Evolutionary conservation across 2,329 filamentous ascomycete species (phyloP), one percentile per base, ranked within the genome.

Genomic region (Madurella mycetomatis): DNA sequence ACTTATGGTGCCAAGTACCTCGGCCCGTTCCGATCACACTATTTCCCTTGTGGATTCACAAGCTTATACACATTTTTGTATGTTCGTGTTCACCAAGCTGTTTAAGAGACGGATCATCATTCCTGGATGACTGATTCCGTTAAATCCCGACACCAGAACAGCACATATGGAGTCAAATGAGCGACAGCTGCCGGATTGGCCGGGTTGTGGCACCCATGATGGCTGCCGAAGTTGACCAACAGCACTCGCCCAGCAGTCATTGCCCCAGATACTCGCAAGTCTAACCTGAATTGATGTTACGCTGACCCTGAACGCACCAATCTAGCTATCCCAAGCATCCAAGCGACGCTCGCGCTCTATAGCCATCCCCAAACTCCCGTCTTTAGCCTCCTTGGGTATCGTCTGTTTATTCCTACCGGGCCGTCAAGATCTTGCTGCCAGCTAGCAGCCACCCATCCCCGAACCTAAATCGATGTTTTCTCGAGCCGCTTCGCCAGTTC

Each of bases 401-500:
- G 58, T 61, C 54, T 56, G 45, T 55, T 37, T 50, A 40, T 52
- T 47, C 46, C 40, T 47, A 43, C 15, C 41, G 41, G 44, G 43
- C 34, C 47, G 32, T 40, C 16, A 45, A 47, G 51, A n/a, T 32
- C 43, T 41, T 52, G 49, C 50, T 16, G 30, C 46, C 39, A 37
- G 18, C 48, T 41, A 17, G 19, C 52, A 43, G 34, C 13, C 34
- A 12, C 4, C 32, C 31, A 31, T 46, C 30, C 32, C 47, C 25
- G n/a, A 9, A 13, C 18, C 49, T 37, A 84, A 60, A 84, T 78
- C 46, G 63, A 69, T 19, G 89, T 88, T 80, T 92, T 92, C 58
- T 81, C 83, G 62, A 97, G 73, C 66, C 83, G 79, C 68, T 86
- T 82, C 15, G 90, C 87, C 66, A 97, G 75, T 44, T 84, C 85